A percentile compares a stretch with the other conserved stretches of the same genome.
Conservation (phyloP, 2,329 filamentous ascomycete species). For the Colletotrichum higginsianum region DNA sequence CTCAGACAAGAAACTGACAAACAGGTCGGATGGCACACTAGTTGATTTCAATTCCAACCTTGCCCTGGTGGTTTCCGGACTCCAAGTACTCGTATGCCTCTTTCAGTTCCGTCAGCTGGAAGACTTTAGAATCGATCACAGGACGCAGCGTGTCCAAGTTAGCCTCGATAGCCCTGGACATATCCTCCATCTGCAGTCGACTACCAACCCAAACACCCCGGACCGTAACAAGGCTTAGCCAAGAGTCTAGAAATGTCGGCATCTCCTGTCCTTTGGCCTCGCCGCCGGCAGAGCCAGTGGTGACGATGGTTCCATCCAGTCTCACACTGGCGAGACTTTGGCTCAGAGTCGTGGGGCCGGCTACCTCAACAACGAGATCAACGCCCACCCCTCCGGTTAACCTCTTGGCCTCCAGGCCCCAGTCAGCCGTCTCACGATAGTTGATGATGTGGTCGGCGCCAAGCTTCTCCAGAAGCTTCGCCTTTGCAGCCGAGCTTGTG, state of each 20-base stretch:
- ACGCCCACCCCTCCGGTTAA: slow-evolving; percentile 57
- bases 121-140: slow-evolving; percentile 62
- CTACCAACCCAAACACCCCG: slow-evolving; percentile 64
- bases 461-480: slow-evolving; percentile 54
- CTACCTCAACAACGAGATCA: slow-evolving; percentile 61
- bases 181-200: slow-evolving; percentile 62
- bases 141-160: slow-evolving; percentile 56
- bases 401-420: slow-evolving; percentile 55
- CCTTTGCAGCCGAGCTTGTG: slow-evolving; percentile 62
- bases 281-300: slow-evolving; percentile 53
- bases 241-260: slow-evolving; percentile 48
- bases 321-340: slow-evolving; percentile 58
- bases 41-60: slow-evolving; percentile 61
- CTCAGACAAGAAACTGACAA: too few species aligned
- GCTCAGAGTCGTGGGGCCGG: slow-evolving; percentile 55
- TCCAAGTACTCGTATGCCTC: slow-evolving; percentile 60
- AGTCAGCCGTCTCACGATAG: slow-evolving; percentile 56
- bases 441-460: slow-evolving; percentile 62
- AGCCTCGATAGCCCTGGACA: slow-evolving; percentile 65
- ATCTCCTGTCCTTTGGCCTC: slow-evolving; percentile 47
- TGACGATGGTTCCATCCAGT: slow-evolving; percentile 57
- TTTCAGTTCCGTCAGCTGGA: slow-evolving; percentile 60
- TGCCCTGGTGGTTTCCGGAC: slow-evolving; percentile 55
- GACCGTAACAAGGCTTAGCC: slow-evolving; percentile 56
- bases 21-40: neutral